phyloP scores from a whole-genome alignment of 2,329 filamentous ascomycete genomes.

The Truncatella angustata region DNA sequence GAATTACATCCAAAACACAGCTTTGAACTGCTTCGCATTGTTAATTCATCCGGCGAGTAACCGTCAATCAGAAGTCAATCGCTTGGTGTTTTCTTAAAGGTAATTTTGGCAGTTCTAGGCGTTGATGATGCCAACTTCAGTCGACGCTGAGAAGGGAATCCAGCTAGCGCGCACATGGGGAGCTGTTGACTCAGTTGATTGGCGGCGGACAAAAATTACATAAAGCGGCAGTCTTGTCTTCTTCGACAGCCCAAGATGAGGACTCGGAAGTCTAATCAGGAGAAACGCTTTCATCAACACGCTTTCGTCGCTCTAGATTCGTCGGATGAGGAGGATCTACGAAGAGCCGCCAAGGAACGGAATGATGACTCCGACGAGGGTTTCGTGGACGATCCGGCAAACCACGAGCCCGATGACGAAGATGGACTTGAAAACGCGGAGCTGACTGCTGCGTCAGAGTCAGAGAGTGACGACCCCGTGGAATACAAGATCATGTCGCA shows the following conservation, averaged over 20 bases:
- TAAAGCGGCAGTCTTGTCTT: too few species aligned
- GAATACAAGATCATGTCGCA: neutral
- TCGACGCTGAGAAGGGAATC: too few species aligned
- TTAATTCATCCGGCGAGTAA: too few species aligned
- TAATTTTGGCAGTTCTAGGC: too few species aligned
- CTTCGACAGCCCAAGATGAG: too few species aligned
- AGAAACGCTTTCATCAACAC: conserved; percentile 22
- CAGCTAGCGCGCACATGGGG: too few species aligned
- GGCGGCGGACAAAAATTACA: too few species aligned
- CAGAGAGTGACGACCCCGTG: neutral
- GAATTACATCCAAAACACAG: too few species aligned
- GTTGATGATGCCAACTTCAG: too few species aligned
- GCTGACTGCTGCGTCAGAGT: neutral
- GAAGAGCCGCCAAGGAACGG: neutral
- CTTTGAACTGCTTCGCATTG: neutral
- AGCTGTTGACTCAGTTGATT: too few species aligned
- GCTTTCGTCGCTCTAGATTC: conserved; percentile 17
- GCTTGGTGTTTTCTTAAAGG: too few species aligned
- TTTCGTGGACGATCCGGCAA: conserved; percentile 16
- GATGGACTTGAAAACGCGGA: neutral
- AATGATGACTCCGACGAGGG: conserved; percentile 24
- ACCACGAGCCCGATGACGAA: conserved; percentile 8
- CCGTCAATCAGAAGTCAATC: too few species aligned
- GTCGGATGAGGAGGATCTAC: conserved; percentile 24
- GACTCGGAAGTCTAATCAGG: conserved; percentile 27